Percentiles rank a stretch among this genome's conserved stretches.
Evolutionary conservation across 768 basidiomycete genomes (phyloP).

Genomic region (Kwoniella bestiolae): DNA sequence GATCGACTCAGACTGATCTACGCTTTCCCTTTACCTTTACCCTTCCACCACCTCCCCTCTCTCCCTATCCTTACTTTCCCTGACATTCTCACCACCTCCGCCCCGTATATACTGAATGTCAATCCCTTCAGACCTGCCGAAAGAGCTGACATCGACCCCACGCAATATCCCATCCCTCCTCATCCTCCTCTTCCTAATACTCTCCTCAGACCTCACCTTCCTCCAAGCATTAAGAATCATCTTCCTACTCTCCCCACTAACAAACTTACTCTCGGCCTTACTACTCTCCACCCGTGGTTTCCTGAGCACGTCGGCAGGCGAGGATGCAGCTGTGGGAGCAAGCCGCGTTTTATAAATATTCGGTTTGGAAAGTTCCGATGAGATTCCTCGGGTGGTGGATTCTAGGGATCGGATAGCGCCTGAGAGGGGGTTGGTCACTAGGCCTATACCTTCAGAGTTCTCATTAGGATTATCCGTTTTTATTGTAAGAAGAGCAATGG

Average conservation of each 20-base stretch:
- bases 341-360: background rate
- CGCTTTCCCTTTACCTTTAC: background rate
- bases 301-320: conserved; percentile 3
- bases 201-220: background rate
- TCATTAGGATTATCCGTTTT: too few species aligned
- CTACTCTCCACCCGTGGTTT: background rate
- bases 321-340: background rate
- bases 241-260: background rate
- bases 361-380: background rate
- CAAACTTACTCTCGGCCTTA: background rate
- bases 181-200: background rate
- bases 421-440: background rate
- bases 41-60: conserved; percentile 4
- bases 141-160: background rate
- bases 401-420: conserved; percentile 2
- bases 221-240: background rate
- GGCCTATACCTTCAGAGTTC: conserved; percentile 9
- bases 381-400: background rate
- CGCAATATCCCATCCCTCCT: background rate
- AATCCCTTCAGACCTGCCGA: background rate
- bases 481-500: too few species aligned
- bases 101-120: background rate
- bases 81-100: background rate
- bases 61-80: background rate
- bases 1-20: background rate